These are phyloP conservation scores for Penicillium sp. DNA, from an alignment of 2,329 filamentous ascomycete genomes.

Conservation along the genomic window DNA sequence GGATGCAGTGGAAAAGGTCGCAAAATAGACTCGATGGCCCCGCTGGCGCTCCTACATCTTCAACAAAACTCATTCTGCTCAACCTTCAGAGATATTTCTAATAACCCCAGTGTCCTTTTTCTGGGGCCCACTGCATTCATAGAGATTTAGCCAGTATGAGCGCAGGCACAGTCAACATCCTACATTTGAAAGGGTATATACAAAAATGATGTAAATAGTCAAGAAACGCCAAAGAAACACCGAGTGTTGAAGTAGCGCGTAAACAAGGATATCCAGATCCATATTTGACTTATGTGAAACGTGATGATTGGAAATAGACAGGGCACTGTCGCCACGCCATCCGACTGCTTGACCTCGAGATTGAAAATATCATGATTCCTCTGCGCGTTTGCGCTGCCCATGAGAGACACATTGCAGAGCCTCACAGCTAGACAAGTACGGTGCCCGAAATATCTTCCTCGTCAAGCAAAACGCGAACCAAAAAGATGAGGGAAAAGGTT, in stretches of 20 bases:
- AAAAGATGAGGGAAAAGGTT: not conserved
- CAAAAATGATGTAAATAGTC: constrained; percentile 5
- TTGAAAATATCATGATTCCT: not conserved
- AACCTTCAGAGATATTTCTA: not conserved
- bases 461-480: not conserved
- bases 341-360: not conserved
- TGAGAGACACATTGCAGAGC: not conserved
- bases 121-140: constrained; percentile 1
- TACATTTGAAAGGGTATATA: constrained; percentile 16
- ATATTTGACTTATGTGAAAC: constrained; percentile 17
- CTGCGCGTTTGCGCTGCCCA: too few relatives aligned
- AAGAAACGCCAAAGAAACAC: constrained; percentile 7
- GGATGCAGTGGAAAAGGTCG: constrained; percentile 52
- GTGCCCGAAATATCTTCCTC: not conserved
- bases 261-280: constrained; percentile 25
- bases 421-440: not conserved
- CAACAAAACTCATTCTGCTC: constrained; percentile 4
- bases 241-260: constrained; percentile 1
- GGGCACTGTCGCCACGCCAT: constrained; percentile 11
- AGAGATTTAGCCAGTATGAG: not conserved
- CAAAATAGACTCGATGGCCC: constrained; percentile 11
- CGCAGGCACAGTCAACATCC: constrained; percentile 4
- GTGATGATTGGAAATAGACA: constrained; percentile 11
- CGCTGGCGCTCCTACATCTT: constrained; percentile 1
- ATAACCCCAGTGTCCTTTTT: not conserved